Evolutionary conservation across 176 grass and related monocot genomes (phyloP).

Genomic region (Areca catechu): DNA sequence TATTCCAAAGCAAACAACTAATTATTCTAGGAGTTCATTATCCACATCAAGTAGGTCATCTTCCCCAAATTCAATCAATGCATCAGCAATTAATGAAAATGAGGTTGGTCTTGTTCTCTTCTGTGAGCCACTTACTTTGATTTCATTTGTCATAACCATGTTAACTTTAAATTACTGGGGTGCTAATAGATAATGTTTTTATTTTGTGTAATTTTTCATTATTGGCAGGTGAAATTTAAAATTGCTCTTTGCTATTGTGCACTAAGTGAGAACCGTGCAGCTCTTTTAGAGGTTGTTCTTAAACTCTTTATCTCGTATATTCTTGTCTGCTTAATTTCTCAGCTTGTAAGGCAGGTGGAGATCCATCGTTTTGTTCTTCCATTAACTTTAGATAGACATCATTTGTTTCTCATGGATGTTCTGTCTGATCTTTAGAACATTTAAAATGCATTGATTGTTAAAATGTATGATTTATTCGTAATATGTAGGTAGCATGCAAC

Average conservation of each 20-base stretch:
- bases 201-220: conserved; percentile 5
- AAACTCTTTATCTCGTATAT: neutral
- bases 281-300: conserved; percentile 63
- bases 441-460: too few relatives aligned
- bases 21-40: conserved; percentile 52
- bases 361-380: too few relatives aligned
- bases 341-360: too few relatives aligned
- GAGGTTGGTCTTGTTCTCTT: conserved; percentile 38
- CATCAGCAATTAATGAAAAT: conserved; percentile 62
- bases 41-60: conserved; percentile 50
- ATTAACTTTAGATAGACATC: too few relatives aligned
- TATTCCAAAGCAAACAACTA: conserved; percentile 58
- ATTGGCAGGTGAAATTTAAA: conserved; percentile 88
- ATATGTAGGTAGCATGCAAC: too few relatives aligned
- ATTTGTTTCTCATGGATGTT: neutral
- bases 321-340: neutral
- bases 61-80: conserved; percentile 73
- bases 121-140: too few relatives aligned
- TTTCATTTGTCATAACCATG: too few relatives aligned
- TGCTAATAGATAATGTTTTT: too few relatives aligned
- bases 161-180: too few relatives aligned
- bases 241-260: conserved; percentile 78
- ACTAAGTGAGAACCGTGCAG: conserved; percentile 75
- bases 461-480: too few relatives aligned
- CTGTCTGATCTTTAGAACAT: neutral